These are phyloP conservation scores for Chalaropsis ovoidea DNA, from an alignment of 2,329 filamentous ascomycete genomes.

Conservation along the genomic window DNA sequence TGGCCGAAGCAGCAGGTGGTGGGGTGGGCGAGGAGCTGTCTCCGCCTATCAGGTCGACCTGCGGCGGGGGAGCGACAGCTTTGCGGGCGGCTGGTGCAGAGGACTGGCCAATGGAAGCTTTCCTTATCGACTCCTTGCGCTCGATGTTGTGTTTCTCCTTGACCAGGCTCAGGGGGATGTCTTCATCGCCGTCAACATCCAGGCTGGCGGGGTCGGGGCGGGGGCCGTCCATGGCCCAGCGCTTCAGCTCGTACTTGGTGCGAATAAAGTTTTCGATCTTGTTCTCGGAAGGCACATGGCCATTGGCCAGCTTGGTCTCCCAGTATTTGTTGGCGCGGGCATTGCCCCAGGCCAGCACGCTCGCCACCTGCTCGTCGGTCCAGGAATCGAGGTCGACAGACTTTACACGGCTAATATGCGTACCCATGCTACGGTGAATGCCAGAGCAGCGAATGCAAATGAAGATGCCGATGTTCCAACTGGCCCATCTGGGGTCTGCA, in stretches of 20 bases:
- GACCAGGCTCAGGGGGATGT: constrained; percentile 55
- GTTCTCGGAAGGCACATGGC: constrained; percentile 85
- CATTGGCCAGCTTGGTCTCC: constrained; percentile 85
- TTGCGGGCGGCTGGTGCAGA: constrained; percentile 30
- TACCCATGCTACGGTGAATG: constrained; percentile 97
- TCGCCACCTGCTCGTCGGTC: constrained; percentile 96
- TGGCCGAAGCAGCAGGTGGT: constrained; percentile 37
- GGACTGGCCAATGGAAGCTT: constrained; percentile 45
- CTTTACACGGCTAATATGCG: constrained; percentile 95
- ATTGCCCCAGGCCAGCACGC: constrained; percentile 92
- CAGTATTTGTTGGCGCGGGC: constrained; percentile 96
- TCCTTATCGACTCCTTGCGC: constrained; percentile 48
- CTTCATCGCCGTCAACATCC: constrained; percentile 68
- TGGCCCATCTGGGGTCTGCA: constrained; percentile 92
- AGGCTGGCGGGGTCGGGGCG: constrained; percentile 88
- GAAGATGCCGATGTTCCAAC: constrained; percentile 96
- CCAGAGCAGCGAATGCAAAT: constrained; percentile 97
- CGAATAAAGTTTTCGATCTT: constrained; percentile 99
- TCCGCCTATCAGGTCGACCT: constrained; percentile 75
- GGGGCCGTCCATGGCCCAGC: constrained; percentile 97
- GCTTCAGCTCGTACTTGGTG: constrained; percentile 96
- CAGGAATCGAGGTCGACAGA: constrained; percentile 95
- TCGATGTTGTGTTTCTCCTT: constrained; percentile 58
- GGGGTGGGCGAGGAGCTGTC: constrained; percentile 54
- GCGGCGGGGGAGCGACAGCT: constrained; percentile 28